These are phyloP conservation scores for Mimosa bimucronata DNA, from an alignment of 306 rosid species.

Conservation along the genomic window DNA sequence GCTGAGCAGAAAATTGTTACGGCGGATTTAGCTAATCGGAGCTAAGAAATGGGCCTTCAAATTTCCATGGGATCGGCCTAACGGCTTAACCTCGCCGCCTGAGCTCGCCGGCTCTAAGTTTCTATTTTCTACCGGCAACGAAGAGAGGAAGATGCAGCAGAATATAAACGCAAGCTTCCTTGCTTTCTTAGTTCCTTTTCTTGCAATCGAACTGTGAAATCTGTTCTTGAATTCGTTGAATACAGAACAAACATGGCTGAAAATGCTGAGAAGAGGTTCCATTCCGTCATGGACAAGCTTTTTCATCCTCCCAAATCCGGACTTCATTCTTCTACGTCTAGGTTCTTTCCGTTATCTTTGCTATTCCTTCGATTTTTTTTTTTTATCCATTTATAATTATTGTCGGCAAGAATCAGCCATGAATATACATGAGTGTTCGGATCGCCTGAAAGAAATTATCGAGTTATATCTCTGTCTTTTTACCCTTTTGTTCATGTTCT, in stretches of 20 bases:
- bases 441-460: background rate
- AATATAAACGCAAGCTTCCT: background rate
- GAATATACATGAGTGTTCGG: background rate
- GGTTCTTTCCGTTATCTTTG: slow-evolving; percentile 45
- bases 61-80: background rate
- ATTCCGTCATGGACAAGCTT: slow-evolving; percentile 84
- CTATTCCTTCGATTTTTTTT: background rate
- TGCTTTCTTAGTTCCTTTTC: background rate
- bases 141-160: no score
- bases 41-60: slow-evolving; percentile 20
- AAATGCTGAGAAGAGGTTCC: slow-evolving; percentile 83
- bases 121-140: background rate
- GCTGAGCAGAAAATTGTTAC: background rate
- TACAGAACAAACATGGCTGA: slow-evolving; percentile 49
- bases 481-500: background rate
- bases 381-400: background rate
- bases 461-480: background rate
- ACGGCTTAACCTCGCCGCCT: background rate
- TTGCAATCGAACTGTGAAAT: background rate
- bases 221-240: background rate
- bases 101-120: background rate
- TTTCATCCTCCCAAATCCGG: slow-evolving; percentile 62
- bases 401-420: background rate
- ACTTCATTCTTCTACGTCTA: slow-evolving; percentile 59
- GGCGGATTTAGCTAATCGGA: background rate